phyloP scores from a whole-genome alignment of 75 land plant species.

The Cupressus sempervirens region DNA sequence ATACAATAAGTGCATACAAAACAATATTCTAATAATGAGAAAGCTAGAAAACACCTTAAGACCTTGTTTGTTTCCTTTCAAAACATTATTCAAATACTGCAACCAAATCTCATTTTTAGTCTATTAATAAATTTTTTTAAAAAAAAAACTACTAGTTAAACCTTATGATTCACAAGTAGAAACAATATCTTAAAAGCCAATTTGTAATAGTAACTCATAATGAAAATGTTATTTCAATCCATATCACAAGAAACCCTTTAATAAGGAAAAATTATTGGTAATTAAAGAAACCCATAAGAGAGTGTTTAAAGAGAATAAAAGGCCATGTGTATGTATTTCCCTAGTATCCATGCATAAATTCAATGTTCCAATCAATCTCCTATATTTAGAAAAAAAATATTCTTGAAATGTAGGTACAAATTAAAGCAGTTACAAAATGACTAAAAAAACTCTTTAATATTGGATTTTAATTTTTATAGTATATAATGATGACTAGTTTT shows the following conservation, averaged over 20 bases:
- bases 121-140: constrained; percentile 15
- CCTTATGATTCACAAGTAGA: not conserved
- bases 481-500: not conserved
- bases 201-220: not conserved
- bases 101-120: constrained; percentile 50
- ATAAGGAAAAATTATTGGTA: not conserved
- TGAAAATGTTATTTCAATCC: not conserved
- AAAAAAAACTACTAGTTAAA: not conserved
- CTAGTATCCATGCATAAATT: not conserved
- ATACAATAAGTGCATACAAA: not conserved
- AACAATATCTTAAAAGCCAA: not conserved
- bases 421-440: not conserved
- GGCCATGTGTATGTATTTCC: not conserved
- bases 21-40: not conserved
- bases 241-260: not conserved
- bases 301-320: not conserved
- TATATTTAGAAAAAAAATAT: not conserved
- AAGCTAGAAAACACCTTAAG: constrained; percentile 31
- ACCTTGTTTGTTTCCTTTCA: constrained; percentile 54
- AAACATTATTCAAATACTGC: constrained; percentile 38
- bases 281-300: not conserved
- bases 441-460: not conserved
- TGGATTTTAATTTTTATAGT: not conserved
- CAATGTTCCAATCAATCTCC: not conserved
- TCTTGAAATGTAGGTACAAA: not conserved